A percentile compares a stretch with the other conserved stretches of the same genome.
Conservation (phyloP, 257 asterid genomes). For the Paraleonurus japonicus region DNA sequence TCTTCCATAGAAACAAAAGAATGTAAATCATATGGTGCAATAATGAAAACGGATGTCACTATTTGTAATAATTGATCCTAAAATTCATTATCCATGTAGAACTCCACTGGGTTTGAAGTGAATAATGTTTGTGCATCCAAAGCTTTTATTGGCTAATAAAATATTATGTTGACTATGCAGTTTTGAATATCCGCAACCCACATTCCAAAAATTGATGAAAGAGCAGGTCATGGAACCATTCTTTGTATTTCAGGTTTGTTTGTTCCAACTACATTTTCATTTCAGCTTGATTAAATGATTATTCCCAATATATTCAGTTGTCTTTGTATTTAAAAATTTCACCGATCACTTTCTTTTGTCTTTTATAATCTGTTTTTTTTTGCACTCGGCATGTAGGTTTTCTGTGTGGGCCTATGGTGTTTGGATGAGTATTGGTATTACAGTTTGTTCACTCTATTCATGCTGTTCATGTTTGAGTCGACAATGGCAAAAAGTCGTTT, state of each 20-base stretch:
- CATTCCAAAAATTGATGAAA: conserved; percentile 91
- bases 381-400: conserved; percentile 60
- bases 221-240: conserved; percentile 95
- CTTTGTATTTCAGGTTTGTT: conserved; percentile 93
- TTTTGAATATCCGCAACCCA: conserved; percentile 97
- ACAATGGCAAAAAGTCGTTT: conserved; percentile 98
- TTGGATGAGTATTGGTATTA: conserved; percentile 97
- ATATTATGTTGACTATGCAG: conserved; percentile 42
- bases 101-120: conserved; percentile 6
- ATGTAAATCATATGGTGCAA: conserved; percentile 4
- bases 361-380: conserved; percentile 19
- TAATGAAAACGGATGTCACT: not conserved
- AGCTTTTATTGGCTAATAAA: conserved; percentile 29
- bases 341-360: not conserved
- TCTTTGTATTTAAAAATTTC: not conserved
- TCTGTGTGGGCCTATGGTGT: conserved; percentile 98
- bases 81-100: not conserved
- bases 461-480: conserved; percentile 98
- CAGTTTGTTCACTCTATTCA: conserved; percentile 90
- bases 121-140: not conserved
- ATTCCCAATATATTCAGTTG: not conserved
- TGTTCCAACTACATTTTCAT: conserved; percentile 15
- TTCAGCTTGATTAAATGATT: conserved; percentile 8
- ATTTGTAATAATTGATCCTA: not conserved
- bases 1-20: not conserved